A percentile compares a stretch with the other conserved stretches of the same genome.
Conservation (phyloP, 176 grass and related monocot species). For the Musa beccarii region DNA sequence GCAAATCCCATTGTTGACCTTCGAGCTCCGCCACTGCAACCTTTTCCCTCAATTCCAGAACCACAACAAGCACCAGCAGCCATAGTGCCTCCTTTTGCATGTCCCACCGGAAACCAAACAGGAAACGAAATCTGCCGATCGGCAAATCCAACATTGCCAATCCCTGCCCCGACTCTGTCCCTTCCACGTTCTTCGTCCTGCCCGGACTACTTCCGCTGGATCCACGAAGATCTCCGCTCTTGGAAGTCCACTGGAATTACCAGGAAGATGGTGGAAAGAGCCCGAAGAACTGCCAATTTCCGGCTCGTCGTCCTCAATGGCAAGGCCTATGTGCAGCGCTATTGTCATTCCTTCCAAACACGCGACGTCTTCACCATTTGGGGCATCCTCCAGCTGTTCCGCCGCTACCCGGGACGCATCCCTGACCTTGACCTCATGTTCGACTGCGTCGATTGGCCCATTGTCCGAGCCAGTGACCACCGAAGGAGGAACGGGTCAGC, state of each 20-base stretch:
- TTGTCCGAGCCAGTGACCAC: constrained; percentile 38
- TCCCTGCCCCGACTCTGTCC: background rate
- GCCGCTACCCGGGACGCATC: constrained; percentile 56
- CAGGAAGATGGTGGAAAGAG: constrained; percentile 41
- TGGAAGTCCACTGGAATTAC: constrained; percentile 73
- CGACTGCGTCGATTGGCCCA: constrained; percentile 69
- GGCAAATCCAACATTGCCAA: background rate
- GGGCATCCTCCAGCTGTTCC: constrained; percentile 83
- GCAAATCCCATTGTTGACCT: background rate
- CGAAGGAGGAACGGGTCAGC: constrained; percentile 22
- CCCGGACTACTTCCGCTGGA: constrained; percentile 81
- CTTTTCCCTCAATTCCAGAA: background rate
- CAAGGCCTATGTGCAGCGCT: constrained; percentile 40
- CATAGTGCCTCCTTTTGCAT: background rate
- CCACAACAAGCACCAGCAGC: background rate
- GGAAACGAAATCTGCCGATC: background rate
- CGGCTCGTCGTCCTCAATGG: constrained; percentile 49
- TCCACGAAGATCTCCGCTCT: constrained; percentile 85
- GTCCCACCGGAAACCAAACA: background rate
- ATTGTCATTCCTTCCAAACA: constrained; percentile 50
- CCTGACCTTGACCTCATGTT: constrained; percentile 98
- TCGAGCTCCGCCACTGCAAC: background rate
- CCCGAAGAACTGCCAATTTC: constrained; percentile 52
- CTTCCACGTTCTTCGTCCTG: constrained; percentile 37
- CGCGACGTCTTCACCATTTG: constrained; percentile 76